Percentiles rank a stretch among this genome's conserved stretches.
Conservation (phyloP, 352 stramenopile genomes). For the Phytophthora europaea region DNA sequence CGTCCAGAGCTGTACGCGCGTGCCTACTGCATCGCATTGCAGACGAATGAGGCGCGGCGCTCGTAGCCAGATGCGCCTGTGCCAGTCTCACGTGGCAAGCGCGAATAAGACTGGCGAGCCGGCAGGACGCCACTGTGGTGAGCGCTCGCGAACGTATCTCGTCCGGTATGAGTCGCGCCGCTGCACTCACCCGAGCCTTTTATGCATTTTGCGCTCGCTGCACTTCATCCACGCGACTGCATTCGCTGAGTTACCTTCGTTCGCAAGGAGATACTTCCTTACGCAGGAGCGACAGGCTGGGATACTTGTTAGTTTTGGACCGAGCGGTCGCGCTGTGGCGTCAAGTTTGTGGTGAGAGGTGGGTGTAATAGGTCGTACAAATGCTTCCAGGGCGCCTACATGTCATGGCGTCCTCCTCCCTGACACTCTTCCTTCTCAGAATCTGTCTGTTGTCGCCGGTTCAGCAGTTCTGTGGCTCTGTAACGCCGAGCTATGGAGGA, state of each 20-base stretch:
- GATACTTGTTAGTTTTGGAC: background rate
- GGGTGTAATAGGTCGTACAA: slow-evolving; percentile 11
- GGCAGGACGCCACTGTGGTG: slow-evolving; percentile 33
- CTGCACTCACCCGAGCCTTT: slow-evolving; percentile 23
- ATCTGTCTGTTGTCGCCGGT: slow-evolving; percentile 23
- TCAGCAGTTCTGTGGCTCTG: slow-evolving; percentile 8
- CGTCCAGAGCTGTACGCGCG: background rate
- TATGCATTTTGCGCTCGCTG: slow-evolving; percentile 8
- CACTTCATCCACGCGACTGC: slow-evolving; percentile 13
- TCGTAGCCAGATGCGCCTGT: slow-evolving; percentile 7
- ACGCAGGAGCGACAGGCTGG: background rate
- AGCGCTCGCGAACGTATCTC: slow-evolving; percentile 30
- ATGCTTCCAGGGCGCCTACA: background rate
- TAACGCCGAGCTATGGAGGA: slow-evolving; percentile 1
- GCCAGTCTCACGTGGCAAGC: slow-evolving; percentile 18
- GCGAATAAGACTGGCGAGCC: slow-evolving; percentile 31
- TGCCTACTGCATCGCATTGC: slow-evolving; percentile 1
- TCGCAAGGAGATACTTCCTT: slow-evolving; percentile 15
- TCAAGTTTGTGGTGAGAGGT: slow-evolving; percentile 34
- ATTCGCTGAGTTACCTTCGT: slow-evolving; percentile 37
- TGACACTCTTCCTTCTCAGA: slow-evolving; percentile 30
- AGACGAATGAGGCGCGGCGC: slow-evolving; percentile 19
- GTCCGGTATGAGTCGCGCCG: slow-evolving; percentile 13
- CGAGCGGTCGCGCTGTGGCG: background rate
- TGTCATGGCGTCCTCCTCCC: slow-evolving; percentile 1